Evolutionary conservation across 495 filamentous ascomycete genomes (phyloP), one percentile per base, ranked within the genome.

Genomic region (Beverwykella pulmonaria): DNA sequence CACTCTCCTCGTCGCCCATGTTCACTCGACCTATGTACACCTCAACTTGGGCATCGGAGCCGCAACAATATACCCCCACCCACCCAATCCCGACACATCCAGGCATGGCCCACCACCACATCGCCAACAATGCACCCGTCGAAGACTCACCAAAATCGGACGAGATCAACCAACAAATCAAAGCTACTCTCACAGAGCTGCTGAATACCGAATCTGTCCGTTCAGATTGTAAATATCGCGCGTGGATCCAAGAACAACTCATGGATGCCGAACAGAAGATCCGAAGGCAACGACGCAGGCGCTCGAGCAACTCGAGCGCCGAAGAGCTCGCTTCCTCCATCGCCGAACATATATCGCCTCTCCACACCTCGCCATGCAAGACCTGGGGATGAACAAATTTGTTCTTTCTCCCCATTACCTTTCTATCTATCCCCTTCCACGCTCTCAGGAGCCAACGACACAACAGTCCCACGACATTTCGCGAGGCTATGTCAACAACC

Each of bases 231-330:
- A 77, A 77, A 23, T 84, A 86, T 71, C 79, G 87, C 36, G 81
- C 77, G 9, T 88, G 86, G 87, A 82, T 88, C 2, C 86, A 88
- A 71, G 78, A 78, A 8, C 77, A 85, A 25, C 75, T 89, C 26
- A 86, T 88, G 82, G 84, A 88, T 69, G 82, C 84, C 41, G 87
- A 89, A 70, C 81, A 77, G 59, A 84, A 88, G 70, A 75, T 89
- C 39, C 77, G 77, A 55, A 36, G 63, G 22, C 65, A 77, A 53
- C 62, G 74, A 41, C 61, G 77, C 30, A 70, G 73, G 29, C 66
- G 70, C 32, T 74, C 73, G 27, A 67, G 66, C 53, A 58, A 44
- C 15, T 50, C 48, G 0, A 65, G 68, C 26, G 39, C 5, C 6
- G 59, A 65, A 1, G 69, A 71, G 34, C 50, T 71, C 26, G 69